Base-by-base conservation (phyloP, 2,329 filamentous ascomycete genomes). In the Hansfordia pulvinata region DNA sequence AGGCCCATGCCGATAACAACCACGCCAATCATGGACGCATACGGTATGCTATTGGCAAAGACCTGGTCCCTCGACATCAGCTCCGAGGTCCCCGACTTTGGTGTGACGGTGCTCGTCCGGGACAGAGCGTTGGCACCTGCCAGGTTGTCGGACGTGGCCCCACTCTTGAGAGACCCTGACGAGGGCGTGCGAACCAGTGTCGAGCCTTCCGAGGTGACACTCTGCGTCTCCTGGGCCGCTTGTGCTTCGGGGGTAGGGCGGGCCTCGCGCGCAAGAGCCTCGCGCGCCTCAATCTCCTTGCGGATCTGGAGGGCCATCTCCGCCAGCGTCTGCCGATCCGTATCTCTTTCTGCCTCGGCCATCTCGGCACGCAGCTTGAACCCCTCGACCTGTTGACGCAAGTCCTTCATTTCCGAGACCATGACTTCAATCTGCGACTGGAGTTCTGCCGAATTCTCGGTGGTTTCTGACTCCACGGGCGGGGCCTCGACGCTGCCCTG, bases 271-370 rank as follows among this genome's bases (percentile, higher is more conserved):
- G 53, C 53, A n/a, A 52, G 58, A 17, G 52, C 54, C 37, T 54
- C 58, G 35, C 47, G 55, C 17, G 58, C 63, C 37, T 69, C 69
- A 39, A 75, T 72, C 39, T 85, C 75, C 40, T 62, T 64, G 28
- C 85, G 72, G 30, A 94, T 78, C 37, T 78, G 76, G 40, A 82
- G 64, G 9, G 94, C 76, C 83, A 96, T 90, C 46, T 93, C 82
- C 2, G 80, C 76, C 23, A 98, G 56, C 2, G 77, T 78, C 49
- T 79, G 76, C 29, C 78, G 74, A 28, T 76, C 72, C 21, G 70
- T 62, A 29, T 77, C 72, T 23, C 77, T 70, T 41, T 93, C 85
- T 7, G 68, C 58, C 47, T 96, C 88, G 4, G 85, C 86, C 31
- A 60, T 66, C 49, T 93, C 80, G 7, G 85, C 85, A 17, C 83